Percentiles rank a stretch among this genome's conserved stretches.
Conservation (phyloP, 169 alveolate genomes). For the Theileria equi region DNA sequence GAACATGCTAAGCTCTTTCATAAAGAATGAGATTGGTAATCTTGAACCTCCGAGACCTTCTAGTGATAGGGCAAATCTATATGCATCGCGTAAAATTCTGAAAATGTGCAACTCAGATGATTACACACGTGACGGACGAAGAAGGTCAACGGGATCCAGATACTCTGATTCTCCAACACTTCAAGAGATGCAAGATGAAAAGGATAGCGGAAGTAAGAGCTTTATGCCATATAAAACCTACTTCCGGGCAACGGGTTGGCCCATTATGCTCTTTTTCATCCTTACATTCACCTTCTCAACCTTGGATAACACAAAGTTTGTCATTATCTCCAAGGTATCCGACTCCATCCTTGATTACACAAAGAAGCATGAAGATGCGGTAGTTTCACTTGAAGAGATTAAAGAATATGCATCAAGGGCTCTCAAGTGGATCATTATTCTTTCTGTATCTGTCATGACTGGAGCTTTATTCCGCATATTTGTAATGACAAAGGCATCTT, state of each 20-base stretch:
- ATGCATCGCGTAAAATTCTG: no score
- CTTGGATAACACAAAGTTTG: conserved; percentile 1
- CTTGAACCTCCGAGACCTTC: no score
- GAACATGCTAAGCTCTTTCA: neutral
- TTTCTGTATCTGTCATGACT: conserved; percentile 3
- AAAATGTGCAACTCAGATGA: conserved; percentile 2
- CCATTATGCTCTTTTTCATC: neutral
- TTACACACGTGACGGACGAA: neutral
- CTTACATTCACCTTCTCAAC: neutral
- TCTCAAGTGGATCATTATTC: conserved; percentile 12
- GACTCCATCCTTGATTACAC: conserved; percentile 4
- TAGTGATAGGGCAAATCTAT: no score
- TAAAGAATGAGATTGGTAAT: no score
- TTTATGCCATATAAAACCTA: conserved; percentile 9
- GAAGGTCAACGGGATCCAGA: neutral
- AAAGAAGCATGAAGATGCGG: neutral
- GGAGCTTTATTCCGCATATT: neutral
- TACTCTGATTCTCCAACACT: neutral
- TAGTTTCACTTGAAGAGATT: conserved; percentile 12
- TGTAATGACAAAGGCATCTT: conserved; percentile 2
- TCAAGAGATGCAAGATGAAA: conserved; percentile 8
- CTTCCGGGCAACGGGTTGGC: neutral
- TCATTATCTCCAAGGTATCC: conserved; percentile 19
- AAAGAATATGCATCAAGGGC: conserved; percentile 17
- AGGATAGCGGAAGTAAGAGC: conserved; percentile 1